A percentile compares a stretch with the other conserved stretches of the same genome.
These are phyloP conservation scores for Saccharomycopsis amapae DNA, from an alignment of 805 yeast genomes.

Conservation along the genomic window DNA sequence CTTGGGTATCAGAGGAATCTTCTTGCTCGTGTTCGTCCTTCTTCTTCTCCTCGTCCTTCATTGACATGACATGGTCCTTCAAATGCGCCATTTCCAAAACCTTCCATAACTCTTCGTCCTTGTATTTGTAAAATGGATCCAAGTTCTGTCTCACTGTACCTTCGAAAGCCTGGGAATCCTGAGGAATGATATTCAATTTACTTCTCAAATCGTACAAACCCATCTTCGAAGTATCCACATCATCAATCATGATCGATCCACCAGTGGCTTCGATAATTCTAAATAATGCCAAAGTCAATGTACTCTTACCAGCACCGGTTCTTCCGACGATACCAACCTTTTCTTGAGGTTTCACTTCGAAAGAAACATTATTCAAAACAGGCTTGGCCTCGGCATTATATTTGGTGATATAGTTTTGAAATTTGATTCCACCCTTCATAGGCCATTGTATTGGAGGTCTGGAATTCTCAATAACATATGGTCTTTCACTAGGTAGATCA, in stretches of 20 bases:
- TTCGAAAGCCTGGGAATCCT: conserved; percentile 59
- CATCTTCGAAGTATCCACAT: conserved; percentile 42
- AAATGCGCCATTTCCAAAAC: conserved; percentile 52
- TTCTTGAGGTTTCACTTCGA: conserved; percentile 46
- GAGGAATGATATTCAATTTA: conserved; percentile 57
- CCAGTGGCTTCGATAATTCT: conserved; percentile 50
- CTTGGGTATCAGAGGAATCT: not conserved
- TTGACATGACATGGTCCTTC: conserved; percentile 39
- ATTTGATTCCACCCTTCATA: conserved; percentile 39
- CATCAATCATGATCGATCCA: conserved; percentile 52
- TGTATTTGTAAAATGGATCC: conserved; percentile 49
- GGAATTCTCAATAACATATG: conserved; percentile 36
- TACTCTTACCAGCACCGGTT: conserved; percentile 70
- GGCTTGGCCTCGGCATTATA: conserved; percentile 55
- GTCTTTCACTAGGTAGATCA: conserved; percentile 39
- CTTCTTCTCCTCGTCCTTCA: conserved; percentile 31
- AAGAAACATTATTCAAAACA: conserved; percentile 42
- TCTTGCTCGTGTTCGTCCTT: not conserved
- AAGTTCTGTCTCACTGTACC: conserved; percentile 56
- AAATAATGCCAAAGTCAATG: conserved; percentile 54
- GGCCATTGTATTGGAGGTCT: conserved; percentile 53
- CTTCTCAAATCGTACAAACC: conserved; percentile 50
- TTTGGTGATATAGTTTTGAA: conserved; percentile 47
- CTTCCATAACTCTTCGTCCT: conserved; percentile 50
- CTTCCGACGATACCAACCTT: conserved; percentile 74